Evolutionary conservation across 495 filamentous ascomycete genomes (phyloP).

Genomic region (Parathielavia hyrcaniae): DNA sequence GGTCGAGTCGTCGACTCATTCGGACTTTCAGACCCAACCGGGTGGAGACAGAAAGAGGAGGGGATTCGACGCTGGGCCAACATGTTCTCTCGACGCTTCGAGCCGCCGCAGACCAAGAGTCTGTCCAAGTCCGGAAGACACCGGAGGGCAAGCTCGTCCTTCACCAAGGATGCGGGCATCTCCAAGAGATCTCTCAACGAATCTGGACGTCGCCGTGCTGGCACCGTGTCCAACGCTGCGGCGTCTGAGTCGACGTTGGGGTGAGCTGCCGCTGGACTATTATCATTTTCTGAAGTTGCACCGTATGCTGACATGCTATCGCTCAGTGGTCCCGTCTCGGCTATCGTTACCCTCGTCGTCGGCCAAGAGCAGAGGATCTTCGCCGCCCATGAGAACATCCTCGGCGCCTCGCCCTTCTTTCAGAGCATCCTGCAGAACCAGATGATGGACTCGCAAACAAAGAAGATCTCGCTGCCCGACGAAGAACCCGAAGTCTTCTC

Average conservation of each 20-base stretch:
- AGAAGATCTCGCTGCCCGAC: slow-evolving; percentile 71
- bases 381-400: slow-evolving; percentile 82
- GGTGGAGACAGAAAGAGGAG: not conserved
- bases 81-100: slow-evolving; percentile 42
- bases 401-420: slow-evolving; percentile 74
- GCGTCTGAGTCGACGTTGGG: slow-evolving; percentile 27
- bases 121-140: slow-evolving; percentile 38
- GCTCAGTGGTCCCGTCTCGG: slow-evolving; percentile 52
- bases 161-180: slow-evolving; percentile 42
- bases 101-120: slow-evolving; percentile 37
- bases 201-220: slow-evolving; percentile 33
- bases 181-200: slow-evolving; percentile 44
- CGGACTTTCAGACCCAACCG: slow-evolving; percentile 4
- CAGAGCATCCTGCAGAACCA: slow-evolving; percentile 51
- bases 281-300: not conserved
- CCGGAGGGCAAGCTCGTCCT: slow-evolving; percentile 41
- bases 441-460: slow-evolving; percentile 57
- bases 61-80: slow-evolving; percentile 18
- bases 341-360: slow-evolving; percentile 73
- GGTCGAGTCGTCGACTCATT: slow-evolving; percentile 7
- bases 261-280: slow-evolving; percentile 28
- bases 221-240: slow-evolving; percentile 31
- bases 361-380: slow-evolving; percentile 77
- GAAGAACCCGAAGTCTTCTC: slow-evolving; percentile 89
- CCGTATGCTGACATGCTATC: slow-evolving; percentile 13